Conservation (phyloP, 345 rosid genomes). For the Citrus medica region DNA sequence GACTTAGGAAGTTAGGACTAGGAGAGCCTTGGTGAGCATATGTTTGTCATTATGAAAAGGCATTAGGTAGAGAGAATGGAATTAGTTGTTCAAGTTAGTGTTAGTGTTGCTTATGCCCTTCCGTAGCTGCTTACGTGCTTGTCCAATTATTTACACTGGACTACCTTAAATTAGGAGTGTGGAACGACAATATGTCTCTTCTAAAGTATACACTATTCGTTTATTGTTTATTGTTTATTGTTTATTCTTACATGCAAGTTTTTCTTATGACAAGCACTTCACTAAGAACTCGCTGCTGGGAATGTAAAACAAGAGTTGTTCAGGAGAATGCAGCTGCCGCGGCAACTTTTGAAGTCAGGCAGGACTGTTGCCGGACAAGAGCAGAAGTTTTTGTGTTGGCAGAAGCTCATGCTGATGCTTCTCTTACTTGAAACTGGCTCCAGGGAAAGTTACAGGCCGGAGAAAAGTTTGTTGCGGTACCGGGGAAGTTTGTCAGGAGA, state of each 20-base stretch:
- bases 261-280: neutral
- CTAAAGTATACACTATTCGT: conserved; percentile 13
- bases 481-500: neutral
- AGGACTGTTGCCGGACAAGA: neutral
- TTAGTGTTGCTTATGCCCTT: neutral
- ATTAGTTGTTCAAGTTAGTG: conserved; percentile 20
- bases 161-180: neutral
- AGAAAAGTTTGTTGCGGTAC: neutral
- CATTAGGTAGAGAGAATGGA: conserved; percentile 13
- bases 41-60: conserved; percentile 21
- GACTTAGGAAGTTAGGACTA: conserved; percentile 21
- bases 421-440: neutral
- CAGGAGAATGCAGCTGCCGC: neutral
- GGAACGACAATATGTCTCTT: neutral
- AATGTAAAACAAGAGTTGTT: neutral
- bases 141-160: neutral
- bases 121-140: conserved; percentile 7
- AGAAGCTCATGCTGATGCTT: neutral
- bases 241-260: conserved; percentile 9
- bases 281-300: neutral
- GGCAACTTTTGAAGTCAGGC: neutral
- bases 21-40: conserved; percentile 21
- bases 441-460: neutral
- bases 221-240: conserved; percentile 21
- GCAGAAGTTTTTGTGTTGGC: neutral